Evolutionary conservation across 306 rosid species (phyloP).

Genomic region (Medicago ruthenica): DNA sequence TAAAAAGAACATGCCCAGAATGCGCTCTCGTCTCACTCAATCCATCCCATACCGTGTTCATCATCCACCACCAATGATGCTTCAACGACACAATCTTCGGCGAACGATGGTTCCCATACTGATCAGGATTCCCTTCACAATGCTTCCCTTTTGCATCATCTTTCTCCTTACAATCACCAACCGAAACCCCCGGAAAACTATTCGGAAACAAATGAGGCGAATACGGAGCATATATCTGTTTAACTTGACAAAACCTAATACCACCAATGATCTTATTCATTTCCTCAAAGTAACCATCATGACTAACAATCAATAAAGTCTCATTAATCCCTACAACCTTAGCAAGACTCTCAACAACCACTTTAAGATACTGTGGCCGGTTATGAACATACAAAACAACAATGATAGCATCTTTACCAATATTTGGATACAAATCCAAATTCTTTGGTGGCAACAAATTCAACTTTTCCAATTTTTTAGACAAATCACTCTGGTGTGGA

Average conservation of each 20-base stretch:
- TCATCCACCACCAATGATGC: conserved; percentile 99
- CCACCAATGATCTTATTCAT: conserved; percentile 75
- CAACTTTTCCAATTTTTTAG: conserved; percentile 63
- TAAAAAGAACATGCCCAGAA: conserved; percentile 81
- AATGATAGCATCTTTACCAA: conserved; percentile 65
- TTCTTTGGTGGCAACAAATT: conserved; percentile 79
- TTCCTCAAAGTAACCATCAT: conserved; percentile 86
- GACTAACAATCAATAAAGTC: conserved; percentile 88
- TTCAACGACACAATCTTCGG: conserved; percentile 90
- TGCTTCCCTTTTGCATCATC: conserved; percentile 49
- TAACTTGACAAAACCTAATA: conserved; percentile 84
- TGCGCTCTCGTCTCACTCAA: conserved; percentile 70
- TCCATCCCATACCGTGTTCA: conserved; percentile 96
- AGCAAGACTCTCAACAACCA: conserved; percentile 80
- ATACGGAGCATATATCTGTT: conserved; percentile 89
- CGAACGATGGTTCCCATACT: conserved; percentile 83
- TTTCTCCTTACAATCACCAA: conserved; percentile 70
- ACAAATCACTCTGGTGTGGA: conserved; percentile 73
- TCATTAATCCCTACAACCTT: conserved; percentile 81
- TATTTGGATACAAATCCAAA: conserved; percentile 76
- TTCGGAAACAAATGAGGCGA: conserved; percentile 80
- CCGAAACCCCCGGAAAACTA: conserved; percentile 83
- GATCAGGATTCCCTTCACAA: conserved; percentile 84
- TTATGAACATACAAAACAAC: conserved; percentile 93
- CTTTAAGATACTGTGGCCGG: conserved; percentile 80